Evolutionary conservation across 768 basidiomycete species (phyloP), one percentile per base, ranked within the genome.

Genomic region (Mycena olivaceomarginata): DNA sequence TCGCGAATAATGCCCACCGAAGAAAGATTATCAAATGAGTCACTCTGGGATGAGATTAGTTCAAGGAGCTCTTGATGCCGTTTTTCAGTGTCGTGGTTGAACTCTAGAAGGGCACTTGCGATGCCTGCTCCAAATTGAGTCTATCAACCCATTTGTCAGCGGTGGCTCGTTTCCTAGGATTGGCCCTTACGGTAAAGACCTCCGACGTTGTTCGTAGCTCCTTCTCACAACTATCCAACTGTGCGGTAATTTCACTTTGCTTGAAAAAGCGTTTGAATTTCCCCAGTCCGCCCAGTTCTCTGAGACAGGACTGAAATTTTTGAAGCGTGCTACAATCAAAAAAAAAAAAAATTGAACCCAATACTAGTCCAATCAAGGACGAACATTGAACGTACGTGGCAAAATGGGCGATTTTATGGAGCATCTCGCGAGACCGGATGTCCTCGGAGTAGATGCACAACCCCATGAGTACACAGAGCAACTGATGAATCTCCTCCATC

Each of bases 51-150:
- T 5, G 71, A 65, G 5, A 72, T 56, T 25, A 72, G 53, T 60
- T 72, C 71, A 9, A 72, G 56, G 16, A 72, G 71, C 51, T 72
- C 71, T 39, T 72, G 71, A 39, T 72, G 71, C 7, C 63, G 18
- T 13, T 10, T 31, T 25, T 72, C 71, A 1, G 48, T 59, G 15
- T 66, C 51, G 15, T 16, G 13, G 15, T 10, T 20, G 9, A 67
- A 8, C 31, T 66, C 64, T 2, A 46, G 40, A 41, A 73, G 22
- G n/a, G 41, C 43, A 15, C 18, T 45, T 12, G 65, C 11, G 10
- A 67, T 37, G 7, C 56, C 65, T 9, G 31, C 15, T 25, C 71
- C 64, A 39, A 8, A 56, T 31, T 31, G 31, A 11, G 64, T 72
- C 71, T 72, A 4, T 10, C 18, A 9, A 37, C 22, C 6, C 16